Conservation (phyloP, 495 filamentous ascomycete species). For the Penicillium coffeae region DNA sequence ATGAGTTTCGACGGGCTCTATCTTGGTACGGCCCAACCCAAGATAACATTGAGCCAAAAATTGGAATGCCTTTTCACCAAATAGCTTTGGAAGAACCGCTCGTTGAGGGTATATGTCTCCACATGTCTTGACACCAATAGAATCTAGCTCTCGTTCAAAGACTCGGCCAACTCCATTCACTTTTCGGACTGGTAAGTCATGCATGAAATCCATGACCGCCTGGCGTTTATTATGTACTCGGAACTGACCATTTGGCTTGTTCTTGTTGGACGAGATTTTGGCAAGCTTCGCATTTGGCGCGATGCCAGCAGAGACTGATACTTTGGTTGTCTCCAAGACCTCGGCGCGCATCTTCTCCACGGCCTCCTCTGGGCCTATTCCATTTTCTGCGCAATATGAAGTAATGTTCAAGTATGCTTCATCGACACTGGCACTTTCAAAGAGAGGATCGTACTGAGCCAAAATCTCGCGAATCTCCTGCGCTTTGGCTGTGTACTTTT, state of each 20-base stretch:
- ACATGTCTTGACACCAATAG: slow-evolving; percentile 83
- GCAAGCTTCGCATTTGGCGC: slow-evolving; percentile 89
- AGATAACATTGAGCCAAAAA: slow-evolving; percentile 84
- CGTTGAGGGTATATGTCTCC: slow-evolving; percentile 81
- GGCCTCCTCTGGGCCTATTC: slow-evolving; percentile 64
- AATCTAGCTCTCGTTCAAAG: slow-evolving; percentile 86
- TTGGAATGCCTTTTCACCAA: slow-evolving; percentile 85
- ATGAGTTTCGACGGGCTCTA: slow-evolving; percentile 84
- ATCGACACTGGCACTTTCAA: slow-evolving; percentile 90
- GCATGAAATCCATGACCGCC: slow-evolving; percentile 82
- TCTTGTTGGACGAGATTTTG: slow-evolving; percentile 90
- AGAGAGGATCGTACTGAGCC: slow-evolving; percentile 80
- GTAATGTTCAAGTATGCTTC: slow-evolving; percentile 98
- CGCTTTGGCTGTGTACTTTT: slow-evolving; percentile 89
- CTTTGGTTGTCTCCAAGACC: slow-evolving; percentile 70
- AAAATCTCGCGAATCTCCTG: slow-evolving; percentile 81
- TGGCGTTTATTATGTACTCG: slow-evolving; percentile 63
- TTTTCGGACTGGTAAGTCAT: slow-evolving; percentile 74
- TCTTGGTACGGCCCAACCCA: slow-evolving; percentile 80
- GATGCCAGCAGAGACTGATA: slow-evolving; percentile 93
- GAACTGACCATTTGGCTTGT: slow-evolving; percentile 96
- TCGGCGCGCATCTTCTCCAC: slow-evolving; percentile 73
- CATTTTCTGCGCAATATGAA: slow-evolving; percentile 68
- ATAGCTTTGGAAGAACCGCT: slow-evolving; percentile 67
- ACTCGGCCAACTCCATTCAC: slow-evolving; percentile 93